phyloP scores from a whole-genome alignment of 2,329 filamentous ascomycete species.

The Colletotrichum musicola region DNA sequence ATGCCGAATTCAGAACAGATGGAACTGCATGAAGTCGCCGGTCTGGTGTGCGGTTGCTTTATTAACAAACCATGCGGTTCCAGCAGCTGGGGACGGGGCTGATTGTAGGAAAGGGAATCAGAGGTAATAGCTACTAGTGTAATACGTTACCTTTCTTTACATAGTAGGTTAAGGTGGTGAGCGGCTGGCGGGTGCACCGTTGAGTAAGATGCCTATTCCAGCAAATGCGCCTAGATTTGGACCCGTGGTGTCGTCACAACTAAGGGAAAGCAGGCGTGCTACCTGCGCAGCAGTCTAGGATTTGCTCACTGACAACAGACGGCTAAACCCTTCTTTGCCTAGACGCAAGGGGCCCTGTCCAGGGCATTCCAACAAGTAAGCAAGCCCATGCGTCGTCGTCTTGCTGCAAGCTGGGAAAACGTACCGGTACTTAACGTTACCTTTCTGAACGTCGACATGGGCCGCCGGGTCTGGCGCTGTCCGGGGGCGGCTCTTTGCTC shows the following conservation, averaged over 20 bases:
- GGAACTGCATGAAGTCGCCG: no score
- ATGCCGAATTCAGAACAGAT: no score
- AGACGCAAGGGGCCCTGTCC: slow-evolving; percentile 33
- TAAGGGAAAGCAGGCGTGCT: not conserved
- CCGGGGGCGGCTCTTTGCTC: slow-evolving; percentile 29
- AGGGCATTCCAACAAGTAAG: slow-evolving; percentile 26
- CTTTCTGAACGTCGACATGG: slow-evolving; percentile 34
- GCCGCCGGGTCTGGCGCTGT: slow-evolving; percentile 33
- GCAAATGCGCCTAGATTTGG: slow-evolving; percentile 2
- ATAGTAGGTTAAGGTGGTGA: no score
- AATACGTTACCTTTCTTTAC: no score
- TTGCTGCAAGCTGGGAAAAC: slow-evolving; percentile 14
- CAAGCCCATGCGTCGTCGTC: slow-evolving; percentile 24
- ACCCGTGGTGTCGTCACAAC: slow-evolving; percentile 34
- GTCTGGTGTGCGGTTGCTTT: no score
- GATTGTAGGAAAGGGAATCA: no score
- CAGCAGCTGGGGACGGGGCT: not conserved
- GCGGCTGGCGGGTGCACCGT: slow-evolving; percentile 1
- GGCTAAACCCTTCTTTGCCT: slow-evolving; percentile 31
- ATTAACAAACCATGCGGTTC: not conserved
- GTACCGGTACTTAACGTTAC: slow-evolving; percentile 36
- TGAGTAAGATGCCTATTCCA: slow-evolving; percentile 1
- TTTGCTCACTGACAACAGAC: slow-evolving; percentile 33
- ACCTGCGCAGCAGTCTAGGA: slow-evolving; percentile 4
- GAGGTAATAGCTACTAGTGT: no score